A percentile compares a stretch with the other conserved stretches of the same genome.
These are phyloP conservation scores for Colletotrichum echinochloae DNA, from an alignment of 2,329 filamentous ascomycete species.

Conservation along the genomic window DNA sequence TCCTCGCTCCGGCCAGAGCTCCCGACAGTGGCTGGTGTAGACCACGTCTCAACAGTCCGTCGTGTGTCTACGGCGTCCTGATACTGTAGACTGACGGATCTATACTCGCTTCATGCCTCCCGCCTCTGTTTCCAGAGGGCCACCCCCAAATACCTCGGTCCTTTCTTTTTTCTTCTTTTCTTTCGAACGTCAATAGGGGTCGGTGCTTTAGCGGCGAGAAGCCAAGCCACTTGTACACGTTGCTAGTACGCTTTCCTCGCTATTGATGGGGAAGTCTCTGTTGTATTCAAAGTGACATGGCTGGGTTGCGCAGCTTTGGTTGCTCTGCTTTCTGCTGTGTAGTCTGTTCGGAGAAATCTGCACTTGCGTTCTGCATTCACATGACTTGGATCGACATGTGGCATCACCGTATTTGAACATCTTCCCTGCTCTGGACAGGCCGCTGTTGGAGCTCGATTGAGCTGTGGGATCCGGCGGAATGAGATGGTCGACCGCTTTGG, in stretches of 20 bases:
- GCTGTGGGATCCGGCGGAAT: conserved; percentile 13
- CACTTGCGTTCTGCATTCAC: conserved; percentile 5
- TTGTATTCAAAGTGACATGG: conserved; percentile 4
- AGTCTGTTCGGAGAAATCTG: conserved; percentile 15
- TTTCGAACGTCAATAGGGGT: conserved; percentile 12
- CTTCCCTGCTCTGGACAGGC: conserved; percentile 21
- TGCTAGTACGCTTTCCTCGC: background rate
- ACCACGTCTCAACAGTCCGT: conserved; percentile 24
- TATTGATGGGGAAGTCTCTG: background rate
- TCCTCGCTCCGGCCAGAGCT: background rate
- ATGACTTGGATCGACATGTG: conserved; percentile 30
- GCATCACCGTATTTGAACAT: conserved; percentile 7
- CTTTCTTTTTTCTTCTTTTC: no score
- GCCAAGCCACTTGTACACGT: background rate
- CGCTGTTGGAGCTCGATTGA: conserved; percentile 26
- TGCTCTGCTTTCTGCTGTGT: background rate
- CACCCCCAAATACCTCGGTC: conserved; percentile 7
- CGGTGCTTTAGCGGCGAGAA: background rate
- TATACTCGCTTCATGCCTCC: background rate
- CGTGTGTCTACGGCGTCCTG: conserved; percentile 16
- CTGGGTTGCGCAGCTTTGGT: background rate
- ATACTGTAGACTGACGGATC: conserved; percentile 12
- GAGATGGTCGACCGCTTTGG: conserved; percentile 5
- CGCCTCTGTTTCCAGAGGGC: background rate
- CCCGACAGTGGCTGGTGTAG: conserved; percentile 18